Evolutionary conservation across 257 asterid genomes (phyloP).

Genomic region (Solanum ossicruentum): DNA sequence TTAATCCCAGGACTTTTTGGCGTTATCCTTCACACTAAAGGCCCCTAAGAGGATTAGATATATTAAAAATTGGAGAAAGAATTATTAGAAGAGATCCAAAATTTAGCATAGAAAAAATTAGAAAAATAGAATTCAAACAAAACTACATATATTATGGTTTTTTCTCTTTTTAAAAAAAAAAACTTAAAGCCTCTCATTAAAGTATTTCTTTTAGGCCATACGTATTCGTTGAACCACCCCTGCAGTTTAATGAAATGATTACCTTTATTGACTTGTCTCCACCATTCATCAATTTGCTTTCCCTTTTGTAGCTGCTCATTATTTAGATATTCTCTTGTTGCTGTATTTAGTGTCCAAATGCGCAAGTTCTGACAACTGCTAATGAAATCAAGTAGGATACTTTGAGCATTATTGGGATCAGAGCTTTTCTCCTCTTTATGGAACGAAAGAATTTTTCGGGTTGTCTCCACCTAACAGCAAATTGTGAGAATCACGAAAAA

Average conservation of each 20-base stretch:
- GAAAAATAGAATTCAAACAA: neutral
- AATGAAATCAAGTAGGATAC: constrained; percentile 85
- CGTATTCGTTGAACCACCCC: neutral
- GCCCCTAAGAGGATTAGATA: no score
- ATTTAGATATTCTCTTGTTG: constrained; percentile 87
- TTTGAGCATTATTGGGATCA: constrained; percentile 84
- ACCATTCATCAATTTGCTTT: constrained; percentile 98
- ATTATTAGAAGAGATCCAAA: no score
- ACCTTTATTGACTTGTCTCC: constrained; percentile 98
- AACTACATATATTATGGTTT: neutral
- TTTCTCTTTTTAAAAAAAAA: no score
- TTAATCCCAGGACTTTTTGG: no score
- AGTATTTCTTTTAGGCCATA: neutral
- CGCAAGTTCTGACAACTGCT: constrained; percentile 99
- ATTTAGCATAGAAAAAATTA: no score
- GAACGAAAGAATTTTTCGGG: constrained; percentile 84
- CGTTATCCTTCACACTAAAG: no score
- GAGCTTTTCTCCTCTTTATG: constrained; percentile 81
- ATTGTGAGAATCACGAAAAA: neutral
- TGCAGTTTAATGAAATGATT: constrained; percentile 1
- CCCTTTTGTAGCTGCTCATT: constrained; percentile 97
- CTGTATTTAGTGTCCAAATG: constrained; percentile 76
- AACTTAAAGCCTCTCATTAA: neutral
- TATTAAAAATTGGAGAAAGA: no score
- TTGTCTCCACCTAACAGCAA: constrained; percentile 78